phyloP scores from a whole-genome alignment of 2,329 filamentous ascomycete genomes.

The Fusarium sp. region DNA sequence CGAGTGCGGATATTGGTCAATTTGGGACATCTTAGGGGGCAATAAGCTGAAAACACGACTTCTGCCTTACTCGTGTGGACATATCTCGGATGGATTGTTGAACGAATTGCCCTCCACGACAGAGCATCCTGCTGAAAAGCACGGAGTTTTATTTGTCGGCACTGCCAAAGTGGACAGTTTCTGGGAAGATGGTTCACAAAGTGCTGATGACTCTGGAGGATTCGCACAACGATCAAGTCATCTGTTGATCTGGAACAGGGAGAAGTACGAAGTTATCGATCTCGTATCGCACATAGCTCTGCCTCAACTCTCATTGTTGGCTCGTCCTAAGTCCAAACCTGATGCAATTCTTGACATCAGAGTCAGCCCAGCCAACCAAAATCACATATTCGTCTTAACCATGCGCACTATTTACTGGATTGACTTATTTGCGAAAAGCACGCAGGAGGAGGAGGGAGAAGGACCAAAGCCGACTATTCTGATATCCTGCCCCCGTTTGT shows the following conservation, averaged over 20 bases:
- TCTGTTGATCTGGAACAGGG: constrained; percentile 51
- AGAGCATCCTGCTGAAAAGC: constrained; percentile 47
- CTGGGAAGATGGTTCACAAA: constrained; percentile 27
- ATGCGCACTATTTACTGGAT: constrained; percentile 60
- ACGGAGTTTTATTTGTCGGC: constrained; percentile 57
- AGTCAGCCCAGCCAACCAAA: constrained; percentile 55
- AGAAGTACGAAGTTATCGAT: constrained; percentile 50
- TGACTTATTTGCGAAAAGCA: constrained; percentile 47
- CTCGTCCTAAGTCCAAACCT: constrained; percentile 35
- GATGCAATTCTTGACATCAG: constrained; percentile 66
- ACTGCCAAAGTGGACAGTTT: constrained; percentile 33
- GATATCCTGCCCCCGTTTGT: constrained; percentile 44
- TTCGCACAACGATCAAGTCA: constrained; percentile 33
- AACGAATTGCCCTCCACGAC: constrained; percentile 46
- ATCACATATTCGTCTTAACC: constrained; percentile 69
- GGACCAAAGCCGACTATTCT: constrained; percentile 39
- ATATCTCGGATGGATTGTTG: constrained; percentile 54
- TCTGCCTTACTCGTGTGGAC: constrained; percentile 53
- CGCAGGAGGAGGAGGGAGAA: background rate
- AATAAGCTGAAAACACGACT: constrained; percentile 50
- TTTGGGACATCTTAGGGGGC: constrained; percentile 68
- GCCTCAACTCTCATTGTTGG: constrained; percentile 42
- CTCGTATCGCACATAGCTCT: constrained; percentile 47
- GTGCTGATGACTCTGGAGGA: background rate
- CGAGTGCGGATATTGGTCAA: constrained; percentile 70